phyloP scores from a whole-genome alignment of 2,329 filamentous ascomycete genomes.

The Pyrenophora tritici-repentis region DNA sequence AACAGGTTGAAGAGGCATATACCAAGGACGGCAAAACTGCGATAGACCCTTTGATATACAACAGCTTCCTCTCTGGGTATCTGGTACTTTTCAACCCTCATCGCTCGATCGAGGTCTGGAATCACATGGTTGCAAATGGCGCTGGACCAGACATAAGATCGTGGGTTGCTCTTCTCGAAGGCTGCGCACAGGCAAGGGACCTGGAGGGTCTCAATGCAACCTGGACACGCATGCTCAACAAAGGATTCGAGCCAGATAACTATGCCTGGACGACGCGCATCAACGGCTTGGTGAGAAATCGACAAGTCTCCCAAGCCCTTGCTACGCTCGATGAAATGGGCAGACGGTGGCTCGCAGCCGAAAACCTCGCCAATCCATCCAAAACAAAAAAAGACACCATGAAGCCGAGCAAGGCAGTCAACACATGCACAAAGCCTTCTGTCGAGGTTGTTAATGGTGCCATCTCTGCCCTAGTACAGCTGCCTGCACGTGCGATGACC shows the following conservation, averaged over 20 bases:
- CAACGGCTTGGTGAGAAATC: slow-evolving; percentile 64
- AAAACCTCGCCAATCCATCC: slow-evolving; percentile 20
- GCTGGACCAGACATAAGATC: slow-evolving; percentile 66
- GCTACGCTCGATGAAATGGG: slow-evolving; percentile 70
- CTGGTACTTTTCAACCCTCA: slow-evolving; percentile 51
- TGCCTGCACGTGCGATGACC: slow-evolving; percentile 32
- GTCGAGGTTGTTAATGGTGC: slow-evolving; percentile 72
- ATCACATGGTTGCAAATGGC: slow-evolving; percentile 59
- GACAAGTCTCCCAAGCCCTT: slow-evolving; percentile 62
- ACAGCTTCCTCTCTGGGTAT: slow-evolving; percentile 55
- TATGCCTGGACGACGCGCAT: slow-evolving; percentile 74
- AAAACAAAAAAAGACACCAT: slow-evolving; percentile 17
- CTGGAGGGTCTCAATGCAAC: slow-evolving; percentile 64
- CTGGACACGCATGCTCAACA: slow-evolving; percentile 67
- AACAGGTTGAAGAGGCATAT: slow-evolving; percentile 26
- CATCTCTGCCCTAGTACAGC: slow-evolving; percentile 63
- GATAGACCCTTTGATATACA: slow-evolving; percentile 46
- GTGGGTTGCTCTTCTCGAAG: slow-evolving; percentile 75
- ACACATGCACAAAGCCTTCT: slow-evolving; percentile 61
- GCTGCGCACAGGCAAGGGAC: slow-evolving; percentile 67
- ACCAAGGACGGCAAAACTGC: slow-evolving; percentile 11
- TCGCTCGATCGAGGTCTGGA: slow-evolving; percentile 61
- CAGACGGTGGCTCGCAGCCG: slow-evolving; percentile 58
- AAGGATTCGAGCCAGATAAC: slow-evolving; percentile 65
- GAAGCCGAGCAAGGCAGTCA: slow-evolving; percentile 29